A percentile compares a stretch with the other conserved stretches of the same genome.
These are phyloP conservation scores for Allomyces javanicus DNA, from an alignment of 192 early-diverging fungal genomes.

Conservation along the genomic window DNA sequence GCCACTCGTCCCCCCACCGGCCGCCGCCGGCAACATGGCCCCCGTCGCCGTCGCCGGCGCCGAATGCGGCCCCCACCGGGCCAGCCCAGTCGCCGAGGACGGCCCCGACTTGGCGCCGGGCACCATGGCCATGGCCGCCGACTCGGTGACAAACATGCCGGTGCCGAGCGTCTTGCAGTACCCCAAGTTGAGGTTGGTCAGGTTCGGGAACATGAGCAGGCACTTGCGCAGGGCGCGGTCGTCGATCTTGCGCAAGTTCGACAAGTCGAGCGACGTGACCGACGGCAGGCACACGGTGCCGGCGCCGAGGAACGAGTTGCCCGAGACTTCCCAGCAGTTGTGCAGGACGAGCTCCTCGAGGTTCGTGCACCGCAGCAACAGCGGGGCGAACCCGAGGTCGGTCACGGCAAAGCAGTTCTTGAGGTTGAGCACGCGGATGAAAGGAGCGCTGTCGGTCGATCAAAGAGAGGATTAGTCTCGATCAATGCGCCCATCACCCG, in stretches of 20 bases:
- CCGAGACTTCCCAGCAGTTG: background rate
- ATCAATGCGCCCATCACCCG: too few species aligned
- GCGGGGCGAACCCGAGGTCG: background rate
- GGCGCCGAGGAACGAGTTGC: background rate
- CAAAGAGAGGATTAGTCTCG: too few species aligned
- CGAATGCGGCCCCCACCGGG: too few species aligned
- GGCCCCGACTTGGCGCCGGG: background rate
- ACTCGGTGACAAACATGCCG: background rate
- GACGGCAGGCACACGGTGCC: background rate
- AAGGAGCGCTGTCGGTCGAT: too few species aligned
- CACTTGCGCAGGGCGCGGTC: background rate
- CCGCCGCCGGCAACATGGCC: too few species aligned
- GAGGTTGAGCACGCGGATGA: background rate
- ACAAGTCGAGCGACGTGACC: background rate
- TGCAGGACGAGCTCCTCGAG: background rate
- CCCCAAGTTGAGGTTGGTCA: background rate
- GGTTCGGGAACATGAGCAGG: constrained; percentile 1
- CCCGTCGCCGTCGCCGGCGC: too few species aligned
- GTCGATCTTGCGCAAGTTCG: background rate
- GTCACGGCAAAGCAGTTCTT: background rate
- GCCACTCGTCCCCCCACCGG: too few species aligned
- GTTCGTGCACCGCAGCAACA: background rate
- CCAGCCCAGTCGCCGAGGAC: background rate
- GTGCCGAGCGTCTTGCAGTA: background rate
- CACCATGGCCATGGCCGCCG: background rate